Base-by-base conservation (phyloP, 208 protist species). In the Trypanosoma scelopori region DNA sequence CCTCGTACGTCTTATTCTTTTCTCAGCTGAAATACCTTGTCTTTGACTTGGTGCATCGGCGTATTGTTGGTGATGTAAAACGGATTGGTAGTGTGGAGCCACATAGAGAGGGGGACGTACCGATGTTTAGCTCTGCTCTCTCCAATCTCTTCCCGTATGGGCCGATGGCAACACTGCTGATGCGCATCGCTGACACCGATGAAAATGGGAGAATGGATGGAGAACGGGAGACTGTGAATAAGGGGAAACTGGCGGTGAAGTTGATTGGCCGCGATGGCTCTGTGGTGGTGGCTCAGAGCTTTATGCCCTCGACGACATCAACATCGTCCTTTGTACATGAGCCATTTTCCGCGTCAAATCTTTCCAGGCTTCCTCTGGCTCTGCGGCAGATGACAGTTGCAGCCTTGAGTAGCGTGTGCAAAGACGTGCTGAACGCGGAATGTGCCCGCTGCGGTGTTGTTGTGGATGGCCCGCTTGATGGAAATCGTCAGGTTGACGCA, bases 1-100 rank as follows among this genome's bases (percentile, higher is more conserved):
- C 84, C 37, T 59, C 80, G 28, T 75, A 69, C 11, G 77, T 78
- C 27, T 70, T 94, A 27, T 81, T 91, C 63, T 91, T 91, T 60
- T 76, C 71, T 1, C 80, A 85, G 12, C 69, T 68, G 1, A 55
- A 60, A 27, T 94, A 83, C 71, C 43, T 86, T 43, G 55, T 87
- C 1, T 89, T 91, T 51, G 76, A 94, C 59, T 22, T 87, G n/a
- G 39, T 22, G 20, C 41, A 59, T 9, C 37, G 39, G 25, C 11
- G 12, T 25, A 50, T 65, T 46, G 55, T 74, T 46, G 45, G 65
- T 61, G n/a, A 30, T 32, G 35, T 63, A 39, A 41, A 27, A 55
- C 48, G 61, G 30, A 52, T 72, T 65, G 61, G 55, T 2, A 32
- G 50, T 23, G 20, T 32, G 3, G 62, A 48, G 22, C 22, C 18